phyloP scores from a whole-genome alignment of 148 eudicot genomes.

The Chenopodium album region DNA sequence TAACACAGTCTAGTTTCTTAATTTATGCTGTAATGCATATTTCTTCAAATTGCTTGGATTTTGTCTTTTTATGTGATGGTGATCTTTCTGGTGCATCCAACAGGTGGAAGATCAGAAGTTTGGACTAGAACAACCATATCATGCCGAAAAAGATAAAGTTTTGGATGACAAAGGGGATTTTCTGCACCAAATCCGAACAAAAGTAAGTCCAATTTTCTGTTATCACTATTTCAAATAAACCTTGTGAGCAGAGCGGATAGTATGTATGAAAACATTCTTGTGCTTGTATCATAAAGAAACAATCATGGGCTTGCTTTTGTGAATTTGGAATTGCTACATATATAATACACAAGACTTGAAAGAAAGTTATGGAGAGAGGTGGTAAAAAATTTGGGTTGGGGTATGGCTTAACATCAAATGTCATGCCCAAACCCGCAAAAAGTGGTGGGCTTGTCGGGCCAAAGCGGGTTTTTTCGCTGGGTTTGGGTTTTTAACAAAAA shows the following conservation, averaged over 20 bases:
- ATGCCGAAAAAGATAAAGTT: constrained; percentile 29
- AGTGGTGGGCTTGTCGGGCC: no score
- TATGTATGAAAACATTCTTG: not conserved
- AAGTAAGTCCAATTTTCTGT: constrained; percentile 45
- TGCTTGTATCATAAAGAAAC: not conserved
- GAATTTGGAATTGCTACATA: no score
- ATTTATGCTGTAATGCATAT: not conserved
- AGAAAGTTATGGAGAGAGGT: no score
- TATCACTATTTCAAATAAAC: not conserved
- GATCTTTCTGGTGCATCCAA: constrained; percentile 23
- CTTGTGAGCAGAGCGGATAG: not conserved
- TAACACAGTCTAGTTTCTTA: not conserved
- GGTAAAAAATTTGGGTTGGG: no score
- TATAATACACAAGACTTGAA: no score
- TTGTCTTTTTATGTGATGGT: not conserved
- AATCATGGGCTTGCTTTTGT: not conserved
- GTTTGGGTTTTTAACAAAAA: no score
- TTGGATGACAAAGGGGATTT: constrained; percentile 69
- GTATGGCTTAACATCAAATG: no score
- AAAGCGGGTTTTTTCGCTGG: no score
- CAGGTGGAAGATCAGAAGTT: constrained; percentile 40
- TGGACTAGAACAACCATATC: constrained; percentile 35
- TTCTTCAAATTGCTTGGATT: not conserved
- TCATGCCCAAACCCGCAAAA: no score
- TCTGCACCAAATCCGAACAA: constrained; percentile 79